These are phyloP conservation scores for Withania somnifera DNA, from an alignment of 305 asterid species.

Conservation along the genomic window DNA sequence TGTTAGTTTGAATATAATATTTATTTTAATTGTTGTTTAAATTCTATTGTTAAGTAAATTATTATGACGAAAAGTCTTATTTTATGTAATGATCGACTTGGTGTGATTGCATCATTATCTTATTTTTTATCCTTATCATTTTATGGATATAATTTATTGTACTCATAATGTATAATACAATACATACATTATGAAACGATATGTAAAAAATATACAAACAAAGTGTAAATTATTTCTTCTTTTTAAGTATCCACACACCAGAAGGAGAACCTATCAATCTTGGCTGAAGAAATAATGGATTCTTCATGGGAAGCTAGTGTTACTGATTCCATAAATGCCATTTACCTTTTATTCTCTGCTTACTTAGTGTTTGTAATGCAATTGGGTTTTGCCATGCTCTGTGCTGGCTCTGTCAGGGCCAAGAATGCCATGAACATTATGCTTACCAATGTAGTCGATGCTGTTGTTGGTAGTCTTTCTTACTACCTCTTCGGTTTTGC, in stretches of 20 bases:
- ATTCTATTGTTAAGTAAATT: no score
- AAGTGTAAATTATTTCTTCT: neutral
- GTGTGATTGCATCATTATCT: no score
- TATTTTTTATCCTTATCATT: no score
- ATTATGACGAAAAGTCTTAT: no score
- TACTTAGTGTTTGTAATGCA: conserved; percentile 65
- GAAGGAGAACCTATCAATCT: neutral
- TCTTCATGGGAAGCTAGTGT: conserved; percentile 60
- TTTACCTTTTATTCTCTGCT: conserved; percentile 68
- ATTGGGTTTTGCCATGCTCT: conserved; percentile 70
- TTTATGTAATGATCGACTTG: no score
- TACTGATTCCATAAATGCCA: conserved; percentile 46
- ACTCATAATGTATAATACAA: no score
- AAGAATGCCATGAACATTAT: conserved; percentile 67
- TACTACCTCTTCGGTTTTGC: conserved; percentile 63
- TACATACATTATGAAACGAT: no score
- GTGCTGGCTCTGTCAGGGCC: conserved; percentile 78
- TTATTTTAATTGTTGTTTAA: no score
- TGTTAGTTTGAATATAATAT: no score
- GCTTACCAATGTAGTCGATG: conserved; percentile 71
- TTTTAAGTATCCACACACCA: neutral
- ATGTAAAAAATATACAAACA: no score
- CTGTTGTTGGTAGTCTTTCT: conserved; percentile 64
- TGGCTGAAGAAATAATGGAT: conserved; percentile 27
- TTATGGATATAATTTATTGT: no score